These are phyloP conservation scores for Cercospora sp. DNA, from an alignment of 2,329 filamentous ascomycete species.

Conservation along the genomic window DNA sequence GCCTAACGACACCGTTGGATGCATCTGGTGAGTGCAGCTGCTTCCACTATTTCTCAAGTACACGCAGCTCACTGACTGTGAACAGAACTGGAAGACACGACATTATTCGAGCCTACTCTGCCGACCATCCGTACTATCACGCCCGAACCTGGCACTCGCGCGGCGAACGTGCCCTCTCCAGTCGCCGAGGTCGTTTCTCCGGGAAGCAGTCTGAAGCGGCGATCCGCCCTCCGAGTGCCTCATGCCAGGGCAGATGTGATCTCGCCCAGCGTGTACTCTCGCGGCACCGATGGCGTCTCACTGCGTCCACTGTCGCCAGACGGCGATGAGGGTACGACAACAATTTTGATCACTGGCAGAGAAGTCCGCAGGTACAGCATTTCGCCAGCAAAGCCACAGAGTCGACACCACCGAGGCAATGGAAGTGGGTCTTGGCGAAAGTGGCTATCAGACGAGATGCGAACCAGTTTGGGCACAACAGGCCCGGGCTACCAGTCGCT, in stretches of 20 bases:
- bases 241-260: conserved; percentile 14
- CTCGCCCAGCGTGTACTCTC: conserved; percentile 52
- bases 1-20: conserved; percentile 1
- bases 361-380: conserved; percentile 47
- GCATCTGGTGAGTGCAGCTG: background rate
- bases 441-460: conserved; percentile 50
- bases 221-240: conserved; percentile 26
- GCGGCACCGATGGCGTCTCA: conserved; percentile 43
- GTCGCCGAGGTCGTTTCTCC: conserved; percentile 15
- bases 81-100: conserved; percentile 1
- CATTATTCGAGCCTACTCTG: conserved; percentile 12
- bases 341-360: conserved; percentile 47
- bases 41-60: background rate
- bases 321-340: conserved; percentile 37
- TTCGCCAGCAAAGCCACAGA: conserved; percentile 30
- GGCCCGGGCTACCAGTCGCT: conserved; percentile 9
- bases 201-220: conserved; percentile 25
- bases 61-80: background rate
- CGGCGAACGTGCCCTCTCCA: conserved; percentile 21
- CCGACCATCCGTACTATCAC: conserved; percentile 33
- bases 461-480: conserved; percentile 28
- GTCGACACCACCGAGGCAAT: conserved; percentile 18
- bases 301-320: conserved; percentile 35
- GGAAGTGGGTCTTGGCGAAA: conserved; percentile 49
- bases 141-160: conserved; percentile 25